Evolutionary conservation across 2,329 filamentous ascomycete genomes (phyloP), one percentile per base, ranked within the genome.

Genomic region (Tolypocladium tropicale): DNA sequence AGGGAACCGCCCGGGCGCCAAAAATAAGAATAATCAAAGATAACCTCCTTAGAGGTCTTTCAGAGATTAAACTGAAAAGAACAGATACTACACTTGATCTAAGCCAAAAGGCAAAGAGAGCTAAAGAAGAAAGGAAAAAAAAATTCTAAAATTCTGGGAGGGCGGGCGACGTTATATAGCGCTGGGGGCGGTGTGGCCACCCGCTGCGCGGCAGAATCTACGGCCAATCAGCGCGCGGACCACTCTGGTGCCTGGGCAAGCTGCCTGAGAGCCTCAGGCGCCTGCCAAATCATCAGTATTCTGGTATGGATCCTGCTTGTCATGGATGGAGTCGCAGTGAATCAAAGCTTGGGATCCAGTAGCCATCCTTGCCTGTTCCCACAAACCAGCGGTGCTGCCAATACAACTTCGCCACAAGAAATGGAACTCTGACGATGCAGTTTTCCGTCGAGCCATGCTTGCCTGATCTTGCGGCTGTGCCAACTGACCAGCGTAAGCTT

Each of bases 51-150:
- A 82, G 84, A 79, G 78, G 78, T 80, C 81, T 90, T 89, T 88
- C 87, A 92, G 88, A 88, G 85, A 90, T 91, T 91, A 92, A 91
- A 90, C 88, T 92, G 85, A 90, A 88, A 90, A 91, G 88, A 92
- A 91, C 87, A 90, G 86, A 89, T 90, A 90, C 87, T 90, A 90
- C 86, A 90, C 86, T 89, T 90, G 87, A 90, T 90, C 87, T 90
- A 88, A 89, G 83, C 83, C 80, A 83, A 80, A 79, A 78, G 76
- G 70, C 71, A 73, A 73, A 73, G 71, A 73, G 71, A 73, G 71
- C 71, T 74, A 67, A 70, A 59, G 70, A 69, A 63, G 70, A 70
- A 64, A 64, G 58, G 64, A 68, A 60, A 62, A 59, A 62, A 64
- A 55, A 57, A 49, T 49, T 32, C 16, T 28, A 61, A 58, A 56